These are phyloP conservation scores for Obelidium mucronatum DNA, from an alignment of 192 early-diverging fungal genomes.

Conservation along the genomic window DNA sequence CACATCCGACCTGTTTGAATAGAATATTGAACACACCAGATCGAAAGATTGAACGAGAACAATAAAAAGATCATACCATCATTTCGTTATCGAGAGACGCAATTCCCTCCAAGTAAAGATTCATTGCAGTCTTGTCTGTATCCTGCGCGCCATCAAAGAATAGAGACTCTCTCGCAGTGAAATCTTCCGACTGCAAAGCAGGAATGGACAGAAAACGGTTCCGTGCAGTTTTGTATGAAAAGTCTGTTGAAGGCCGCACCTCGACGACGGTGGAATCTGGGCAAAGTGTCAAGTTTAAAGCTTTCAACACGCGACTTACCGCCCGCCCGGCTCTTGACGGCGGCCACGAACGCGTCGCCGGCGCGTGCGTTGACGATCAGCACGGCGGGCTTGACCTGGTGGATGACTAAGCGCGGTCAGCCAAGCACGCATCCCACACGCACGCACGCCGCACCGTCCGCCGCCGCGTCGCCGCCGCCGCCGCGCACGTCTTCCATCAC, in stretches of 20 bases:
- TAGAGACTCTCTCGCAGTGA: neutral
- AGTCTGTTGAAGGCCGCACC: constrained; percentile 52
- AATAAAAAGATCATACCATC: constrained; percentile 42
- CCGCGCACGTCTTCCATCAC: neutral
- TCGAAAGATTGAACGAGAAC: neutral
- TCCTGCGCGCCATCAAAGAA: constrained; percentile 12
- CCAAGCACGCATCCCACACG: too few relatives aligned
- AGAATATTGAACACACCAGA: too few relatives aligned
- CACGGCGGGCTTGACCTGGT: neutral
- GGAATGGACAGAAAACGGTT: constrained; percentile 38
- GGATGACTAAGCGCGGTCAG: too few relatives aligned
- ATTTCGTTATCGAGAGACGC: constrained; percentile 43
- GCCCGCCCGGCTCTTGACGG: neutral
- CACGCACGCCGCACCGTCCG: neutral
- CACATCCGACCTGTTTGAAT: too few relatives aligned
- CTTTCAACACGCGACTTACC: too few relatives aligned
- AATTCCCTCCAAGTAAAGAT: constrained; percentile 45
- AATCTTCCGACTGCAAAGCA: neutral
- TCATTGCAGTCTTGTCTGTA: constrained; percentile 25
- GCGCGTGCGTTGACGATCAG: neutral
- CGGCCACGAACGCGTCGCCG: neutral
- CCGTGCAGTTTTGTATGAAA: constrained; percentile 44
- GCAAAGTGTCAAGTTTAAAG: too few relatives aligned
- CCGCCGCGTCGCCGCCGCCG: neutral
- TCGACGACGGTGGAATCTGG: neutral